These are phyloP conservation scores for Condylostoma magnum DNA, from an alignment of 169 alveolate genomes.

Conservation along the genomic window DNA sequence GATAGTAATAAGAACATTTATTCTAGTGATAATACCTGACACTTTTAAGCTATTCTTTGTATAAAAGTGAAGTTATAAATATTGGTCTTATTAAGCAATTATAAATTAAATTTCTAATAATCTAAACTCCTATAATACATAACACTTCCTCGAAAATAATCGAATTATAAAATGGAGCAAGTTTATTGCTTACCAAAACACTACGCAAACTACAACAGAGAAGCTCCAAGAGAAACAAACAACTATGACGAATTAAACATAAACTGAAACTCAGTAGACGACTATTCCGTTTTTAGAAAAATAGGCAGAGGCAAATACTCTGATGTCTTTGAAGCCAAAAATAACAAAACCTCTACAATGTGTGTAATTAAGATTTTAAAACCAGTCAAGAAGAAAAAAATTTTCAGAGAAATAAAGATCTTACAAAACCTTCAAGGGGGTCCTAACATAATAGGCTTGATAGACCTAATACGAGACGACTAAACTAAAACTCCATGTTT, in stretches of 20 bases:
- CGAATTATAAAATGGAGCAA: no score
- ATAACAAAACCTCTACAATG: slow-evolving; percentile 60
- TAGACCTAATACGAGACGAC: slow-evolving; percentile 97
- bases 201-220: slow-evolving; percentile 82
- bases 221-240: slow-evolving; percentile 87
- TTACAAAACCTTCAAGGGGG: slow-evolving; percentile 95
- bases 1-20: no score
- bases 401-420: slow-evolving; percentile 96
- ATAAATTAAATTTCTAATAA: no score
- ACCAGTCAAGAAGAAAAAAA: slow-evolving; percentile 96
- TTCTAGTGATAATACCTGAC: no score
- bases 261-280: slow-evolving; percentile 89
- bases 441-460: slow-evolving; percentile 91
- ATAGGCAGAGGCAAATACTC: slow-evolving; percentile 99
- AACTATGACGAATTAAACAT: slow-evolving; percentile 88
- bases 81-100: no score
- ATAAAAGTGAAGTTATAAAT: no score
- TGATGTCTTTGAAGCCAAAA: slow-evolving; percentile 96
- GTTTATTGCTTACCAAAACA: no score
- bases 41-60: no score
- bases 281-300: slow-evolving; percentile 94
- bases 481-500: slow-evolving; percentile 93
- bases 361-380: slow-evolving; percentile 95
- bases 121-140: no score
- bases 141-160: no score